phyloP scores from a whole-genome alignment of 768 basidiomycete genomes.

The Mycena haematopus region DNA sequence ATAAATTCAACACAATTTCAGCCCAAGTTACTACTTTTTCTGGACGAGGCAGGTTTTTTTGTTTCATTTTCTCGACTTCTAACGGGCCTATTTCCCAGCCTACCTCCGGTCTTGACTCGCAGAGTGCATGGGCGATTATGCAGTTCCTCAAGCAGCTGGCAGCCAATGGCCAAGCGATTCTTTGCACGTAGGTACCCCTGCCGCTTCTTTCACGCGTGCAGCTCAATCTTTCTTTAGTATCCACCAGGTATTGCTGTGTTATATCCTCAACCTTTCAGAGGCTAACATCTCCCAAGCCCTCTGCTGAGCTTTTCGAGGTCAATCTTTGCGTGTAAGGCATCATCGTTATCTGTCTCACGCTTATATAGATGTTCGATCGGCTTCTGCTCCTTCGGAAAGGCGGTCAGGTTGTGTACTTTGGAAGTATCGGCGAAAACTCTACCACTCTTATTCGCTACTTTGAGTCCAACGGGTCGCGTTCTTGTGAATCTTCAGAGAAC shows the following conservation, averaged over 20 bases:
- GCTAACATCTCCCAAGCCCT: slow-evolving; percentile 53
- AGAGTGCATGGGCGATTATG: slow-evolving; percentile 85
- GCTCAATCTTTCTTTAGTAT: slow-evolving; percentile 40
- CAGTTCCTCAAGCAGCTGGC: slow-evolving; percentile 78
- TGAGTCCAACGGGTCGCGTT: slow-evolving; percentile 66
- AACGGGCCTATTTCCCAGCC: slow-evolving; percentile 52
- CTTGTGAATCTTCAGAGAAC: slow-evolving; percentile 71
- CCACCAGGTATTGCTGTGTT: slow-evolving; percentile 42
- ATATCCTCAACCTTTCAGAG: neutral
- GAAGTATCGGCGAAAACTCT: slow-evolving; percentile 69
- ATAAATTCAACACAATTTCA: neutral
- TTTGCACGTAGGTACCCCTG: slow-evolving; percentile 72
- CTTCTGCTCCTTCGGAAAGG: slow-evolving; percentile 80
- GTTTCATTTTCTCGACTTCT: neutral
- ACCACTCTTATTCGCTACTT: slow-evolving; percentile 75
- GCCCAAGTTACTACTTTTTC: neutral
- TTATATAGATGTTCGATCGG: slow-evolving; percentile 67
- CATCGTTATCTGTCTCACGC: neutral
- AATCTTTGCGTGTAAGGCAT: neutral
- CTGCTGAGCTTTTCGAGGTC: slow-evolving; percentile 80
- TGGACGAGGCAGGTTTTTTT: neutral
- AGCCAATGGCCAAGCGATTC: slow-evolving; percentile 82
- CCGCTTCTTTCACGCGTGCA: neutral
- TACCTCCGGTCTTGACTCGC: slow-evolving; percentile 88
- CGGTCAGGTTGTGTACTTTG: slow-evolving; percentile 78